Percentiles rank a stretch among this genome's conserved stretches.
These are phyloP conservation scores for Mortierella alpina DNA, from an alignment of 192 early-diverging fungal genomes.

Conservation along the genomic window DNA sequence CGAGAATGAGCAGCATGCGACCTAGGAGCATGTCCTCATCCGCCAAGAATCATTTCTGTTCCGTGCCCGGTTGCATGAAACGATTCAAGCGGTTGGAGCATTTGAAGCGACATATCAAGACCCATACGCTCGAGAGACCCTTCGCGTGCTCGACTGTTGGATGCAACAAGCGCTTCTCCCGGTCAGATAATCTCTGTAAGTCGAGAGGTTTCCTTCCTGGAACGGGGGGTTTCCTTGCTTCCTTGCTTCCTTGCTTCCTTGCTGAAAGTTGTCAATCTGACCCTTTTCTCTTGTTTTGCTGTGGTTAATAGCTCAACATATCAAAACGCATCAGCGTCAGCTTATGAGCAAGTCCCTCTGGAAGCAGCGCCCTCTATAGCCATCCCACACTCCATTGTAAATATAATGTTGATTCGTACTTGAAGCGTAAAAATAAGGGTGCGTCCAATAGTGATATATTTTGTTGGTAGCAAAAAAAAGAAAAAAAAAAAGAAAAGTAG, in stretches of 20 bases:
- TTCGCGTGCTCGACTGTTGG: constrained; percentile 72
- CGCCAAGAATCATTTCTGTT: constrained; percentile 46
- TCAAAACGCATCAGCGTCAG: constrained; percentile 54
- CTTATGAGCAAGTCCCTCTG: constrained; percentile 40
- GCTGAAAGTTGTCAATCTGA: not conserved
- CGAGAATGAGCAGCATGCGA: not conserved
- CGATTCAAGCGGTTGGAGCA: constrained; percentile 73
- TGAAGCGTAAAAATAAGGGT: not conserved
- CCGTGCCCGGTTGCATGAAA: constrained; percentile 41
- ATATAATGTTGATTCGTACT: not conserved
- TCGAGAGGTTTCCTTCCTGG: not conserved
- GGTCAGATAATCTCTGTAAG: constrained; percentile 76
- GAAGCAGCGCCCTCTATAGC: constrained; percentile 26
- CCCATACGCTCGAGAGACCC: constrained; percentile 79
- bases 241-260: not conserved
- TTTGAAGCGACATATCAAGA: constrained; percentile 84
- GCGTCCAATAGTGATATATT: too few species aligned
- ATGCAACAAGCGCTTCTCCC: constrained; percentile 83
- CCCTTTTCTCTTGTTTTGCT: not conserved
- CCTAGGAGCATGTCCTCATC: constrained; percentile 24
- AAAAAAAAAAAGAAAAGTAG: too few species aligned
- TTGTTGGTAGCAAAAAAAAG: too few species aligned
- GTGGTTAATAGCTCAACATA: constrained; percentile 34
- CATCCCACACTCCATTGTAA: not conserved
- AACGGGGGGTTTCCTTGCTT: not conserved